Conservation (phyloP, 768 basidiomycete species). For the Agaricus subrufescens region DNA sequence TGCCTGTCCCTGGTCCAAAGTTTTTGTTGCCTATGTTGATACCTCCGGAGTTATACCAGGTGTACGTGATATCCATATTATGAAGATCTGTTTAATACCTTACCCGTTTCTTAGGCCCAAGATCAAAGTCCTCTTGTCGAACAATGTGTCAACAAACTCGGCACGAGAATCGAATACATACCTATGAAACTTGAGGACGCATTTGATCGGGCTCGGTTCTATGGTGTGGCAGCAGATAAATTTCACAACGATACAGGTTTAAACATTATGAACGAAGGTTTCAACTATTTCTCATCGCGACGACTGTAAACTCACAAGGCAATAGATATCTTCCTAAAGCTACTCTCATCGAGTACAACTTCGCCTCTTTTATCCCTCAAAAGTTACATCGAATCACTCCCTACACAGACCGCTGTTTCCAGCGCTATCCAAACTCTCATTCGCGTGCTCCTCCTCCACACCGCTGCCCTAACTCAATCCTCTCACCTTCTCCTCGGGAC, state of each 20-base stretch:
- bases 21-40: slow-evolving; percentile 46
- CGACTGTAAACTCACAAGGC: not conserved
- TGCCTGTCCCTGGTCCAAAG: slow-evolving; percentile 20
- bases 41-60: slow-evolving; percentile 53
- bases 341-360: slow-evolving; percentile 19
- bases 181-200: slow-evolving; percentile 69
- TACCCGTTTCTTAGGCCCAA: slow-evolving; percentile 34
- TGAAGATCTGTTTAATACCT: slow-evolving; percentile 9
- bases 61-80: slow-evolving; percentile 33
- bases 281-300: not conserved
- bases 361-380: slow-evolving; percentile 29
- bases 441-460: slow-evolving; percentile 69
- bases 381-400: slow-evolving; percentile 58
- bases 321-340: slow-evolving; percentile 27
- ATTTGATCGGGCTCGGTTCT: slow-evolving; percentile 69
- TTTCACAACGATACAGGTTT: slow-evolving; percentile 23
- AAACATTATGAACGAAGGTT: slow-evolving; percentile 52
- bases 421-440: slow-evolving; percentile 54
- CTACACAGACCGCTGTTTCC: slow-evolving; percentile 68
- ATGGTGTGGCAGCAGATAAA: slow-evolving; percentile 31
- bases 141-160: slow-evolving; percentile 27
- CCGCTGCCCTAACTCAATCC: slow-evolving; percentile 50
- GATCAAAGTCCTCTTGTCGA: slow-evolving; percentile 50
- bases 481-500: slow-evolving; percentile 80
- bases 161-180: slow-evolving; percentile 44